phyloP scores from a whole-genome alignment of 768 basidiomycete genomes.

The Trametes cinnabarina region DNA sequence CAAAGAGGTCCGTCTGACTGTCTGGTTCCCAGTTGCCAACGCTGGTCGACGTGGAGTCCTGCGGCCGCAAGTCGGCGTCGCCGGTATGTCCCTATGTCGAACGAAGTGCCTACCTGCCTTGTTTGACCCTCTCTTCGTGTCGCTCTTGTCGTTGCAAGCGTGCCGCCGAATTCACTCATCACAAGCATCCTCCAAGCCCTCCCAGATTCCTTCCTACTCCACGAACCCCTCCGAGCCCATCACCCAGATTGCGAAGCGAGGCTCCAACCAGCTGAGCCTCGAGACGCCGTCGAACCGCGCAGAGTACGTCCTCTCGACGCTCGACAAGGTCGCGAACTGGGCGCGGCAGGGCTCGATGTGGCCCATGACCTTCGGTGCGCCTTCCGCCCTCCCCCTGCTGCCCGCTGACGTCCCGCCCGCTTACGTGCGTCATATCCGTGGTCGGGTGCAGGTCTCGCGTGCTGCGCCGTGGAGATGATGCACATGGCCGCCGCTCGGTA shows the following conservation, averaged over 20 bases:
- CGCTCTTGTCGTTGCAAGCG: conserved; percentile 30
- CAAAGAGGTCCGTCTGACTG: neutral
- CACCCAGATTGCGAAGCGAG: conserved; percentile 70
- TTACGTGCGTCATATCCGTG: neutral
- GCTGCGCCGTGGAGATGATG: conserved; percentile 99
- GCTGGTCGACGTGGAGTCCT: conserved; percentile 45
- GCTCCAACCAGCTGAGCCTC: conserved; percentile 81
- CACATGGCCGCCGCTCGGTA: conserved; percentile 99
- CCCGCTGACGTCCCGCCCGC: neutral
- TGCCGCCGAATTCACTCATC: conserved; percentile 59
- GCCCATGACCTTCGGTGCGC: conserved; percentile 93
- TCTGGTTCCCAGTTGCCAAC: conserved; percentile 32
- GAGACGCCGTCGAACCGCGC: conserved; percentile 75
- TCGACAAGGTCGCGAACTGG: conserved; percentile 98
- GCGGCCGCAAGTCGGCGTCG: conserved; percentile 43
- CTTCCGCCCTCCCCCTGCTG: neutral
- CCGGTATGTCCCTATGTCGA: conserved; percentile 33
- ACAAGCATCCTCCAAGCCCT: conserved; percentile 37
- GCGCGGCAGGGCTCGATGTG: conserved; percentile 97
- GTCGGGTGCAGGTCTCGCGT: conserved; percentile 72
- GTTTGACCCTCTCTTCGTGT: neutral
- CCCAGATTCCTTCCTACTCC: conserved; percentile 43
- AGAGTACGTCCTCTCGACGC: conserved; percentile 96
- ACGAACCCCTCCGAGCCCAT: conserved; percentile 51
- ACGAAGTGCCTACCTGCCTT: neutral